A percentile compares a stretch with the other conserved stretches of the same genome.
phyloP scores from a whole-genome alignment of 495 filamentous ascomycete species.

The Sporormia fimetaria region DNA sequence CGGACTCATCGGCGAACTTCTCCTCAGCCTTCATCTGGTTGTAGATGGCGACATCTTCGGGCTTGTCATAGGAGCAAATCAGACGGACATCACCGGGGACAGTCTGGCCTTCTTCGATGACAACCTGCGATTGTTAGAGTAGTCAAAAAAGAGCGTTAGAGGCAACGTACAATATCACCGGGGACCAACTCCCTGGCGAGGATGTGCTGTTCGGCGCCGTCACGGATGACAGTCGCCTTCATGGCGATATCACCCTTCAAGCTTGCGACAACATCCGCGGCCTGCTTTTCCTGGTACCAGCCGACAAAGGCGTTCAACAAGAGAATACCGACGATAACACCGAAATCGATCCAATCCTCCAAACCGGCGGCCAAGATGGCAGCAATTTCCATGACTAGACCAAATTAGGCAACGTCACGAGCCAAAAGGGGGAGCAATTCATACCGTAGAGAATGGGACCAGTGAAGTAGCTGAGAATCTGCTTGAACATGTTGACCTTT shows the following conservation, averaged over 20 bases:
- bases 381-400: slow-evolving; percentile 74
- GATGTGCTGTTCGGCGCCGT: slow-evolving; percentile 61
- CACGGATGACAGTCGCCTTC: slow-evolving; percentile 58
- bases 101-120: slow-evolving; percentile 66
- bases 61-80: slow-evolving; percentile 64
- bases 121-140: slow-evolving; percentile 33
- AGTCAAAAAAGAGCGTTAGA: background rate
- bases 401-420: slow-evolving; percentile 4
- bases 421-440: slow-evolving; percentile 22
- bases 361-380: slow-evolving; percentile 69
- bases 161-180: slow-evolving; percentile 63
- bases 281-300: slow-evolving; percentile 83
- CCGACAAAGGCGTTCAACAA: slow-evolving; percentile 71
- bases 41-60: slow-evolving; percentile 60
- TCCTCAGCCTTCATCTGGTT: slow-evolving; percentile 49
- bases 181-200: slow-evolving; percentile 69
- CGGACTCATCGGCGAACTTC: slow-evolving; percentile 42
- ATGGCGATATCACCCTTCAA: slow-evolving; percentile 80
- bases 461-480: slow-evolving; percentile 70
- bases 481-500: slow-evolving; percentile 64
- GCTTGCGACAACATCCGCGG: slow-evolving; percentile 68
- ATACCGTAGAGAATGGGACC: slow-evolving; percentile 77
- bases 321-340: slow-evolving; percentile 72
- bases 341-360: slow-evolving; percentile 71
- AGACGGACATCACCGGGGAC: slow-evolving; percentile 64